Evolutionary conservation across 177 flowering plant genomes (phyloP).

Genomic region (Vitis hybrid): DNA sequence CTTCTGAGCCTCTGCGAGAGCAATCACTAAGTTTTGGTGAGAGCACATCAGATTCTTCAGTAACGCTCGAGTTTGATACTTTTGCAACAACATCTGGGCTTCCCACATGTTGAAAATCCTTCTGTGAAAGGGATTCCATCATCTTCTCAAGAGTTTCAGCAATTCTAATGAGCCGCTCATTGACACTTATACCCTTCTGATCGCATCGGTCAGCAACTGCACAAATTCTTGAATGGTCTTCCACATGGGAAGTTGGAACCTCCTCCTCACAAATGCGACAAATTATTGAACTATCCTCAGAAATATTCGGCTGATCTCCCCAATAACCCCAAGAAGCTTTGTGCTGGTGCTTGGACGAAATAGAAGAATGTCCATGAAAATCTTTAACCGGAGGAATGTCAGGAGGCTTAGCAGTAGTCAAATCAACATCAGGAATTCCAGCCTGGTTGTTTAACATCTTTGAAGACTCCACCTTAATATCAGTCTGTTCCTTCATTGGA

Average conservation of each 20-base stretch:
- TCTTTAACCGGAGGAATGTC: slow-evolving; percentile 62
- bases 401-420: slow-evolving; percentile 37
- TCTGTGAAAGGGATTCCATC: slow-evolving; percentile 67
- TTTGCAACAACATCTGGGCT: slow-evolving; percentile 88
- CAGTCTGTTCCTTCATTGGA: slow-evolving; percentile 35
- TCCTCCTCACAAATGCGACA: slow-evolving; percentile 99
- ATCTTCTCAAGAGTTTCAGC: slow-evolving; percentile 91
- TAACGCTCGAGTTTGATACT: slow-evolving; percentile 84
- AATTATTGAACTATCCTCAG: slow-evolving; percentile 82
- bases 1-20: slow-evolving; percentile 96
- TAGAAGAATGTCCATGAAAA: slow-evolving; percentile 39
- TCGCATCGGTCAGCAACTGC: slow-evolving; percentile 96
- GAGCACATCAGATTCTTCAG: slow-evolving; percentile 82
- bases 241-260: slow-evolving; percentile 86
- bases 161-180: slow-evolving; percentile 84
- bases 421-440: slow-evolving; percentile 37
- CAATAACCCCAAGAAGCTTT: slow-evolving; percentile 92
- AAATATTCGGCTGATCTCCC: slow-evolving; percentile 70
- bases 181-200: slow-evolving; percentile 86
- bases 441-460: slow-evolving; percentile 23
- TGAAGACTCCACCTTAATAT: slow-evolving; percentile 34
- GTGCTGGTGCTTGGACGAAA: slow-evolving; percentile 73
- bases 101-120: slow-evolving; percentile 64
- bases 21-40: slow-evolving; percentile 95
- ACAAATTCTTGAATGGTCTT: slow-evolving; percentile 95